These are phyloP conservation scores for Epichloe sibirici DNA, from an alignment of 2,329 filamentous ascomycete species.

Conservation along the genomic window DNA sequence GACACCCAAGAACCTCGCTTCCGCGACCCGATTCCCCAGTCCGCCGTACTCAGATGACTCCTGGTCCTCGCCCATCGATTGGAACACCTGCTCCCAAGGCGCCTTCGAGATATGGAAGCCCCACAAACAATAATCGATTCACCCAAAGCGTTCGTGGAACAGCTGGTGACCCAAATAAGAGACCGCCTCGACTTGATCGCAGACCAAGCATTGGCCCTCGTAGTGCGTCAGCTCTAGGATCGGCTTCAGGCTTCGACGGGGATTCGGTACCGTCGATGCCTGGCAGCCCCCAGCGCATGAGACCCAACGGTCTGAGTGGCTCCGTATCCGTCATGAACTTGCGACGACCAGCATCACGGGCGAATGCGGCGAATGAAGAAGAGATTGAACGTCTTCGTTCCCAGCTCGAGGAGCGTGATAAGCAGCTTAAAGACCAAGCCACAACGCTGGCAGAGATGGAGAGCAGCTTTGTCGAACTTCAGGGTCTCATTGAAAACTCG, in stretches of 20 bases:
- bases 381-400: slow-evolving; percentile 61
- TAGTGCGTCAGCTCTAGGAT: slow-evolving; percentile 47
- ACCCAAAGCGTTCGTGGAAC: slow-evolving; percentile 52
- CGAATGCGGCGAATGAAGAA: slow-evolving; percentile 47
- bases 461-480: slow-evolving; percentile 66
- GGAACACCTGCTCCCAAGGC: slow-evolving; percentile 26
- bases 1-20: slow-evolving; percentile 57
- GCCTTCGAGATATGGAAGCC: slow-evolving; percentile 24
- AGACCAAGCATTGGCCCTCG: slow-evolving; percentile 42
- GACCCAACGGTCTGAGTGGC: slow-evolving; percentile 40
- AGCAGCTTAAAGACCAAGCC: slow-evolving; percentile 80
- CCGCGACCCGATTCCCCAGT: slow-evolving; percentile 79
- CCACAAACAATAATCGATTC: slow-evolving; percentile 39
- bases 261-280: slow-evolving; percentile 34
- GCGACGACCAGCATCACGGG: slow-evolving; percentile 41
- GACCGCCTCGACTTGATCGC: slow-evolving; percentile 31
- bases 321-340: slow-evolving; percentile 43
- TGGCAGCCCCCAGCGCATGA: slow-evolving; percentile 36
- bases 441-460: slow-evolving; percentile 82
- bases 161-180: slow-evolving; percentile 50
- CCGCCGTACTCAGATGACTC: slow-evolving; percentile 53
- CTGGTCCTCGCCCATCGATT: slow-evolving; percentile 44
- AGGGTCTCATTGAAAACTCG: slow-evolving; percentile 51
- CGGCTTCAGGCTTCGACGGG: slow-evolving; percentile 40
- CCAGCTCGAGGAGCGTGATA: slow-evolving; percentile 73